Base-by-base conservation (phyloP, 2,329 filamentous ascomycete genomes). In the Exophiala bonariae region DNA sequence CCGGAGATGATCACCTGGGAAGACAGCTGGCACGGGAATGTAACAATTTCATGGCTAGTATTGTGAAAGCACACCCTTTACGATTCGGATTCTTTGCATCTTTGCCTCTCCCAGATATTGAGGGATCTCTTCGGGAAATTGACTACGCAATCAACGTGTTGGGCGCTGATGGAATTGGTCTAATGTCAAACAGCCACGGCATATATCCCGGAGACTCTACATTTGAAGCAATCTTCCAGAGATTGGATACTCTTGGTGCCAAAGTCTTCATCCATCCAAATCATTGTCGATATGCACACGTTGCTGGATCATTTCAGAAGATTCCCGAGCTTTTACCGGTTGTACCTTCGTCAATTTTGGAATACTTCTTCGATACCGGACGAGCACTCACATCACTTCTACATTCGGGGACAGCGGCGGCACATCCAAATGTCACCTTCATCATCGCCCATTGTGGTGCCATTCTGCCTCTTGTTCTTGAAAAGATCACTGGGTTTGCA, bases 201-300 rank as follows among this genome's bases (percentile, higher is more conserved):
- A 55, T 68, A 13, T 81, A 81, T 54, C 58, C 79, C 0, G 78
- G 78, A 2, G 70, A 76, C 49, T 39, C 61, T 0, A 52, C 48
- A 1, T 64, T 80, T 10, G 67, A 72, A 16, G 59, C 63, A 0
- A 63, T 81, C 5, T 79, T 76, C 50, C 63, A 68, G 2, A 71
- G 68, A 22, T 58, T 81, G 14, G 72, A 79, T 44, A 52, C 60
- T 3, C 59, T 72, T 2, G 63, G 71, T 3, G 72, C 72, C 0
- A 71, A 67, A 0, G 64, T 79, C 1, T 80, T 81, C 55, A 71
- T 79, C 32, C 78, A 81, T 43, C 77, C 76, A 0, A 79, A n/a
- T n/a, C n/a, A n/a, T n/a, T n/a, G n/a, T n/a, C n/a, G n/a, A n/a
- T n/a, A n/a, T n/a, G 75, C 0, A 74, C 35, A 17, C 33, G 41